These are phyloP conservation scores for Albifimbria verrucaria DNA, from an alignment of 2,329 filamentous ascomycete species.

Conservation along the genomic window DNA sequence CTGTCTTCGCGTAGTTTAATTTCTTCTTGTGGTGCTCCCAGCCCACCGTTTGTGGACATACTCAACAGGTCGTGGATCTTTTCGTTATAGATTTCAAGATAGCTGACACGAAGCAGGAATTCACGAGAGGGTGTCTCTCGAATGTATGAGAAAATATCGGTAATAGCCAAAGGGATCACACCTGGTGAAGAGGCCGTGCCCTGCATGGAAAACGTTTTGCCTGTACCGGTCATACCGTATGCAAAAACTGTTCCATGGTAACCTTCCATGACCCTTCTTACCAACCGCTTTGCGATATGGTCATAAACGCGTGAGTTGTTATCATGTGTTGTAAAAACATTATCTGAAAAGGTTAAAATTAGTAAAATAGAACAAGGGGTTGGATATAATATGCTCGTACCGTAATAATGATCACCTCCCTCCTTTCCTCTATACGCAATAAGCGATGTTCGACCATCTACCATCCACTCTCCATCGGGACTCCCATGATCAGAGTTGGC, in stretches of 20 bases:
- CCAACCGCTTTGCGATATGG: slow-evolving; percentile 85
- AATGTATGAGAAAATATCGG: slow-evolving; percentile 98
- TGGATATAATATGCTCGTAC: slow-evolving; percentile 49
- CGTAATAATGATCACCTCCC: slow-evolving; percentile 88
- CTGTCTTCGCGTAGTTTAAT: slow-evolving; percentile 96
- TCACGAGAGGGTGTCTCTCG: slow-evolving; percentile 93
- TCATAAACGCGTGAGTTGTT: slow-evolving; percentile 96
- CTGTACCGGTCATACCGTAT: slow-evolving; percentile 98
- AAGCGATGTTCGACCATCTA: slow-evolving; percentile 78
- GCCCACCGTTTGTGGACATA: slow-evolving; percentile 58
- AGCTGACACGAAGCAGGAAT: slow-evolving; percentile 92
- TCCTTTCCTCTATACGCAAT: slow-evolving; percentile 85
- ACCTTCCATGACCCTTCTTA: slow-evolving; percentile 96
- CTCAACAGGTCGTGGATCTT: slow-evolving; percentile 92
- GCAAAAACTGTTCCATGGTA: slow-evolving; percentile 98
- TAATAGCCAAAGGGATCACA: slow-evolving; percentile 95
- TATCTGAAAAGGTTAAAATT: slow-evolving; percentile 60
- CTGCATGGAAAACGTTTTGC: slow-evolving; percentile 99
- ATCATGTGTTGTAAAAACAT: slow-evolving; percentile 91
- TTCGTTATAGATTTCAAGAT: slow-evolving; percentile 98
- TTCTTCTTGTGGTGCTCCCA: slow-evolving; percentile 71
- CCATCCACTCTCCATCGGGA: slow-evolving; percentile 82
- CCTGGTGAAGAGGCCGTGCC: slow-evolving; percentile 92
- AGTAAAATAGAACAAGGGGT: slow-evolving; percentile 9
- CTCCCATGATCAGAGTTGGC: slow-evolving; percentile 57